phyloP scores from a whole-genome alignment of 192 early-diverging fungal genomes.

The Coemansia sp. region DNA sequence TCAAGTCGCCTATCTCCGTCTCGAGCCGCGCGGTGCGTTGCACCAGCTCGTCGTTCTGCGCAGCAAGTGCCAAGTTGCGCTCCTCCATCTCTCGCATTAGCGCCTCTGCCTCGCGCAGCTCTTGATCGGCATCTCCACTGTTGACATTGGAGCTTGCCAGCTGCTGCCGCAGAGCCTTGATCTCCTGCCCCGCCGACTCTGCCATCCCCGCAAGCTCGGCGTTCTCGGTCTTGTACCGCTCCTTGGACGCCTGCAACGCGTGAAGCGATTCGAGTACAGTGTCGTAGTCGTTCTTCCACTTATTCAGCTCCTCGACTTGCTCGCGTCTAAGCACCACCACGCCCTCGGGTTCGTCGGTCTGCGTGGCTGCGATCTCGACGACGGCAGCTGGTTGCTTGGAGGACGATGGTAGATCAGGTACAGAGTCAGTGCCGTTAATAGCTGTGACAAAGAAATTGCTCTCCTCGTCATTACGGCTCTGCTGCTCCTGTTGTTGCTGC shows the following conservation, averaged over 20 bases:
- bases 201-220: conserved; percentile 10
- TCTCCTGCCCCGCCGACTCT: conserved; percentile 20
- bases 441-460: conserved; percentile 29
- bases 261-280: conserved; percentile 14
- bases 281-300: conserved; percentile 14
- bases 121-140: neutral
- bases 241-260: conserved; percentile 14
- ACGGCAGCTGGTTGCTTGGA: neutral
- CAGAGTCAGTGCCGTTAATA: conserved; percentile 10
- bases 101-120: conserved; percentile 29
- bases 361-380: neutral
- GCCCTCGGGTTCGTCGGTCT: neutral
- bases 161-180: conserved; percentile 13
- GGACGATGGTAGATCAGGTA: neutral
- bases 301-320: conserved; percentile 21
- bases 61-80: conserved; percentile 18
- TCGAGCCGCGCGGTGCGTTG: conserved; percentile 39
- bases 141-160: neutral
- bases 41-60: conserved; percentile 28
- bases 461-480: conserved; percentile 11
- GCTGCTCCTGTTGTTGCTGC: neutral
- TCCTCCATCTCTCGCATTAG: conserved; percentile 14
- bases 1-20: conserved; percentile 34
- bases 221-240: conserved; percentile 15
- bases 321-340: conserved; percentile 6